Percentiles rank a stretch among this genome's conserved stretches.
Evolutionary conservation across 2,329 filamentous ascomycete genomes (phyloP).

Genomic region (Stachybotrys chlorohalonatus): DNA sequence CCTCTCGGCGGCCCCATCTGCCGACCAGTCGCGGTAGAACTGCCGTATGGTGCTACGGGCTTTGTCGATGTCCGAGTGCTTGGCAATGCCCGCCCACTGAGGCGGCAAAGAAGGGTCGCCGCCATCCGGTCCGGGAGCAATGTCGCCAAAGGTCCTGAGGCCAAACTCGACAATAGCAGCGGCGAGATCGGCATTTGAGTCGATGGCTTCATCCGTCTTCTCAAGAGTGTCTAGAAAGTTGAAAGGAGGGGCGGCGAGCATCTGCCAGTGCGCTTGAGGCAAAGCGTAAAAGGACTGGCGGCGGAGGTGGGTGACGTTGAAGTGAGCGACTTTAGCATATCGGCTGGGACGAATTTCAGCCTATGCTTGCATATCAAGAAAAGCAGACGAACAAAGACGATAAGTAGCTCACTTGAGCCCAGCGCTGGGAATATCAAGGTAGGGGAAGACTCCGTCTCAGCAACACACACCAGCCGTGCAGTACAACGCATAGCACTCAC

Average conservation of each 20-base stretch:
- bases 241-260: conserved; percentile 75
- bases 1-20: conserved; percentile 65
- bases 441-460: neutral
- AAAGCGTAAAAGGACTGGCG: conserved; percentile 91
- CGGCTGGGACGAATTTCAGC: conserved; percentile 42
- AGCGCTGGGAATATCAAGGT: no score
- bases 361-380: neutral
- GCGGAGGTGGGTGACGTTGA: conserved; percentile 82
- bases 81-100: conserved; percentile 64
- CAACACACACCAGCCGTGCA: neutral
- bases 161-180: conserved; percentile 66
- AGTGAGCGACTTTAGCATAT: conserved; percentile 77
- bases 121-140: conserved; percentile 23
- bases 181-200: conserved; percentile 76
- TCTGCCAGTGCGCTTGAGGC: conserved; percentile 71
- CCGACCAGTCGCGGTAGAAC: conserved; percentile 91
- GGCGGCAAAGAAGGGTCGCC: conserved; percentile 39
- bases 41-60: conserved; percentile 87
- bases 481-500: conserved; percentile 41
- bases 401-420: neutral
- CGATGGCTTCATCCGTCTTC: conserved; percentile 78
- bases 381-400: neutral
- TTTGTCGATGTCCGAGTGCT: conserved; percentile 73
- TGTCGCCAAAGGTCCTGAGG: conserved; percentile 56
- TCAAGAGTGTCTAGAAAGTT: conserved; percentile 71